Evolutionary conservation across 2,329 filamentous ascomycete species (phyloP).

Genomic region (Ascocoryne sarcoides): DNA sequence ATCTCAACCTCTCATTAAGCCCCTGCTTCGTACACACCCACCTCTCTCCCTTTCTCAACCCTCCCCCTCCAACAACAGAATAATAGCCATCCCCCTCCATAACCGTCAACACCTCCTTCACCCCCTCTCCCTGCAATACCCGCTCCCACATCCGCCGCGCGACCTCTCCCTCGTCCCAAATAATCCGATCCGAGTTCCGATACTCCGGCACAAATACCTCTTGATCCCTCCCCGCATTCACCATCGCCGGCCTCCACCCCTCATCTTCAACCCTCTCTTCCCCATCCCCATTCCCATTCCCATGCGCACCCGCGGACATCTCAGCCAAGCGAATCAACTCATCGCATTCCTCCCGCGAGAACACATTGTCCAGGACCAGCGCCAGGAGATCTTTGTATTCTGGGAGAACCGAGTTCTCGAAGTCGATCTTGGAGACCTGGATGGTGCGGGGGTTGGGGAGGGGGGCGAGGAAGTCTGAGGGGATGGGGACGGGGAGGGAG

Average conservation of each 20-base stretch:
- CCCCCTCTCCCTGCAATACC: conserved; percentile 37
- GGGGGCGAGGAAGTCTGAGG: conserved; percentile 39
- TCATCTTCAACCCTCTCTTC: conserved; percentile 16
- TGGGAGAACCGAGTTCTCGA: conserved; percentile 39
- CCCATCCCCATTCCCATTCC: conserved; percentile 1
- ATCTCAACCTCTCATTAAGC: conserved; percentile 66
- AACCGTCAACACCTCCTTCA: conserved; percentile 33
- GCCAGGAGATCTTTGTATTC: conserved; percentile 48
- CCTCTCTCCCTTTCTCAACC: conserved; percentile 11
- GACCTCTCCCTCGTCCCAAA: conserved; percentile 59
- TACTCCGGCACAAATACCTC: conserved; percentile 50
- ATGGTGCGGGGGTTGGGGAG: conserved; percentile 37
- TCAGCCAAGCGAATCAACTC: conserved; percentile 44
- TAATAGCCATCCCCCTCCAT: conserved; percentile 26
- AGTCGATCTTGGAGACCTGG: conserved; percentile 43
- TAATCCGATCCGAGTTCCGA: conserved; percentile 66
- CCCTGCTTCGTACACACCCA: conserved; percentile 27
- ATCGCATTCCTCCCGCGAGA: conserved; percentile 51
- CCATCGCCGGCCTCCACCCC: conserved; percentile 59
- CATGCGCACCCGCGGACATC: conserved; percentile 34
- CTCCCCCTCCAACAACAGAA: conserved; percentile 29
- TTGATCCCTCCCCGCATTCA: conserved; percentile 54
- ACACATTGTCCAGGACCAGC: conserved; percentile 53
- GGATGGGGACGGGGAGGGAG: conserved; percentile 33
- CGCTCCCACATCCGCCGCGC: conserved; percentile 56